Percentiles rank a stretch among this genome's conserved stretches.
Conservation (phyloP, 108 stramenopile species). For the Nitzschia palea region DNA sequence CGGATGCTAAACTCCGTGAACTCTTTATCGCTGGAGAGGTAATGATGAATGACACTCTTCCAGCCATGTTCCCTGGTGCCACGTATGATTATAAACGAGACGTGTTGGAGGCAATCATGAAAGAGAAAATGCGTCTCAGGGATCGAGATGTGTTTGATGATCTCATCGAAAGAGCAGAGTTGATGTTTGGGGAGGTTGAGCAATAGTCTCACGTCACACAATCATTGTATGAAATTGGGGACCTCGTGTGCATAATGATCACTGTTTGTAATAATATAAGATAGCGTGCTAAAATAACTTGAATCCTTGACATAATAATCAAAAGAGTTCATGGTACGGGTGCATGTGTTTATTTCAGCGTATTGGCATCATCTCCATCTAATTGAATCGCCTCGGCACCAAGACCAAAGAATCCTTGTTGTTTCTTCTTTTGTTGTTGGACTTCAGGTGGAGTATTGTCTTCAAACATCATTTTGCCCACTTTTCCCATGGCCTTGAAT, state of each 20-base stretch:
- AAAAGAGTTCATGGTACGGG: not conserved
- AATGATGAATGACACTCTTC: conserved; percentile 17
- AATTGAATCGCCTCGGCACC: conserved; percentile 36
- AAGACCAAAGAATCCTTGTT: conserved; percentile 35
- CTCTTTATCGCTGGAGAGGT: conserved; percentile 9
- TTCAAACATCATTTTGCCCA: conserved; percentile 16
- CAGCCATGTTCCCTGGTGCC: conserved; percentile 17
- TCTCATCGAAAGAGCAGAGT: conserved; percentile 5
- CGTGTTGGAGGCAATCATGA: conserved; percentile 5
- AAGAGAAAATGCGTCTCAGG: not conserved
- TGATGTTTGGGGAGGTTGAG: conserved; percentile 8
- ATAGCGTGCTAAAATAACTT: not conserved
- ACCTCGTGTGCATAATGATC: not conserved
- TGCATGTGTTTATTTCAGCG: not conserved
- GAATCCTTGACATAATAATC: not conserved
- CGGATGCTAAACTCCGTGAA: not conserved
- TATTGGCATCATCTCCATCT: conserved; percentile 35
- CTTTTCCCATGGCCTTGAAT: conserved; percentile 17
- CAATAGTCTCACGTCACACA: not conserved
- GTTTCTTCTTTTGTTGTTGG: conserved; percentile 23
- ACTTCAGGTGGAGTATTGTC: not conserved
- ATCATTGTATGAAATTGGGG: not conserved
- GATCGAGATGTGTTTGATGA: not conserved
- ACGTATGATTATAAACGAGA: conserved; percentile 17
- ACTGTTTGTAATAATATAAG: not conserved